These are phyloP conservation scores for Penicillium robsamsonii DNA, from an alignment of 495 filamentous ascomycete species.

Conservation along the genomic window DNA sequence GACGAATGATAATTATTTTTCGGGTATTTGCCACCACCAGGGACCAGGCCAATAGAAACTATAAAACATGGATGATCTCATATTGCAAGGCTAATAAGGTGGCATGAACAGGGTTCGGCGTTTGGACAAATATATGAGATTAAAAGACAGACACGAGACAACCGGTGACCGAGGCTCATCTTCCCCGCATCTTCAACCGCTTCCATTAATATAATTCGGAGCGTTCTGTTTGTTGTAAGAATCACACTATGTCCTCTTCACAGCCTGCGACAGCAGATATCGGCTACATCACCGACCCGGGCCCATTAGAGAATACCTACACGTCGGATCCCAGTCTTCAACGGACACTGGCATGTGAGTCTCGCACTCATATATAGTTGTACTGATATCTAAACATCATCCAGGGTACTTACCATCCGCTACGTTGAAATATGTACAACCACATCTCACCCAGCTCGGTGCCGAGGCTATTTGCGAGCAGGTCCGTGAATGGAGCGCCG, in stretches of 20 bases:
- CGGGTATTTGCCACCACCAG: background rate
- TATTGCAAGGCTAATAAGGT: background rate
- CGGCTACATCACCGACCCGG: slow-evolving; percentile 33
- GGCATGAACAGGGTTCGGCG: background rate
- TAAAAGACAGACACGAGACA: slow-evolving; percentile 5
- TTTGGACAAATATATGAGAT: slow-evolving; percentile 4
- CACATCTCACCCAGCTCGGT: slow-evolving; percentile 29
- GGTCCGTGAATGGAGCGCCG: slow-evolving; percentile 35
- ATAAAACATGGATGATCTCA: background rate
- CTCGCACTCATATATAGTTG: background rate
- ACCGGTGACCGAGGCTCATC: slow-evolving; percentile 26
- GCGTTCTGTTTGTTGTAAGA: background rate
- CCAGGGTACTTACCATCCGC: slow-evolving; percentile 33
- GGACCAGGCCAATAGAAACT: background rate
- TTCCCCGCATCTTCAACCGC: slow-evolving; percentile 2
- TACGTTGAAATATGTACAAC: slow-evolving; percentile 19
- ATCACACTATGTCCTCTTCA: background rate
- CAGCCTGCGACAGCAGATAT: slow-evolving; percentile 34
- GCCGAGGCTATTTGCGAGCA: slow-evolving; percentile 34
- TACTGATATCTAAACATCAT: background rate
- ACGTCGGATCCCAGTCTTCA: slow-evolving; percentile 33
- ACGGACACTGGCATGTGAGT: slow-evolving; percentile 28
- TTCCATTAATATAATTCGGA: background rate
- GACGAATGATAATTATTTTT: background rate
- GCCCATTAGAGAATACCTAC: slow-evolving; percentile 32